Conservation (phyloP, 2,329 filamentous ascomycete genomes). For the Penicillium palitans region DNA sequence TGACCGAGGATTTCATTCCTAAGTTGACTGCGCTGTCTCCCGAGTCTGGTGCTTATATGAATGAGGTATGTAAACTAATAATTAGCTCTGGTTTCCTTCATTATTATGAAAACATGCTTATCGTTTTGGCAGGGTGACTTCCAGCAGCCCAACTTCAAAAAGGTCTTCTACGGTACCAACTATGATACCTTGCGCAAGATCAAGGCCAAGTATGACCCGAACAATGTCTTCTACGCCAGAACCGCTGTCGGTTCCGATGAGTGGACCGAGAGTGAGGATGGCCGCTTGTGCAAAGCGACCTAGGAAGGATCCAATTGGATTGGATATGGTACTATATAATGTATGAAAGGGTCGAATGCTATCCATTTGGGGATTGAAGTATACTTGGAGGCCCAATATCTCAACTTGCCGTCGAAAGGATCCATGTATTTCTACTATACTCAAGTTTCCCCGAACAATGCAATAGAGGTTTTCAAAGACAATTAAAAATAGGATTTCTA, state of each 20-base stretch:
- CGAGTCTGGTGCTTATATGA: constrained; percentile 28
- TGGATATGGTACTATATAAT: not conserved
- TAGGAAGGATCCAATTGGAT: not conserved
- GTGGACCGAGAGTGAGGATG: constrained; percentile 4
- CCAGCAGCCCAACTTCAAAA: constrained; percentile 38
- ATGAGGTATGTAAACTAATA: constrained; percentile 11
- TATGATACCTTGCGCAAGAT: constrained; percentile 36
- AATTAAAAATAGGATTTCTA: not conserved
- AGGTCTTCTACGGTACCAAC: constrained; percentile 42
- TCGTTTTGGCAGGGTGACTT: constrained; percentile 27
- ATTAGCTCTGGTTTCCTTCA: not conserved
- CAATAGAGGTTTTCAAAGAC: not conserved
- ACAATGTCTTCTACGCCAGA: constrained; percentile 36
- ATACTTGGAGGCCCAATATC: not conserved
- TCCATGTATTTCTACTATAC: not conserved
- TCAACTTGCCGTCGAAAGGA: not conserved
- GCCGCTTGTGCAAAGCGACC: not conserved
- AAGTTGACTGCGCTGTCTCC: constrained; percentile 40
- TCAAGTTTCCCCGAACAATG: not conserved
- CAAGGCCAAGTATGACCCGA: constrained; percentile 43
- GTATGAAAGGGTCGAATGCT: not conserved
- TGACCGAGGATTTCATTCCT: constrained; percentile 44
- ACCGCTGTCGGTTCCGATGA: constrained; percentile 9
- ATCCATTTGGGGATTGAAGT: not conserved
- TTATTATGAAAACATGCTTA: not conserved